Base-by-base conservation (phyloP, 495 filamentous ascomycete species). In the Penicillium coprophilum region DNA sequence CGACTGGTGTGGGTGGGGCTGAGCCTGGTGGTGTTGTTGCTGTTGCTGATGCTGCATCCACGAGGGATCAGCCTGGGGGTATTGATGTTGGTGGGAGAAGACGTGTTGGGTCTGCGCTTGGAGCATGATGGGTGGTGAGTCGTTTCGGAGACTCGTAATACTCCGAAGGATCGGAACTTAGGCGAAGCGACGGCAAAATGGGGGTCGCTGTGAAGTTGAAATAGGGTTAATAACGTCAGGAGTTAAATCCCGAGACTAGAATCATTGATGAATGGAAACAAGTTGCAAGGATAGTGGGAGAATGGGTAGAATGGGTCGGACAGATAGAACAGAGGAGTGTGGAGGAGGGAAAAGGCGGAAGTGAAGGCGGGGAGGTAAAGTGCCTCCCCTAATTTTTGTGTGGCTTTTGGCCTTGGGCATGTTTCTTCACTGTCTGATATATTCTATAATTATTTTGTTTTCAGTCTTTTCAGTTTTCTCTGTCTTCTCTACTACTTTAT, bases 1-100 rank as follows among this genome's bases (percentile, higher is more conserved):
- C 44, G 65, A 54, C 56, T 80, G 77, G 60, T 77, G 70, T 24
- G 66, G 72, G 53, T 76, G 74, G 57, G 83, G 83, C 67, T 90
- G 88, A 57, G 84, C 82, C 61, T 88, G 88, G 52, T 87, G 87
- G 55, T 87, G 85, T 30, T 73, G 73, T 44, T 81, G 77, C 54
- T 80, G 78, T 52, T 87, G 84, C 45, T 80, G 80, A 40, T 80
- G 86, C 61, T 92, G 87, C 77, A 90, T 77, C 87, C 88, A 91
- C 66, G 87, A 80, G 57, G 86, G 85, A 66, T 93, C 89, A 67
- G 83, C 80, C 71, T 87, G 87, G 46, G 79, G 83, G 56, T 88
- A 92, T 64, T 92, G 89, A 69, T 92, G 89, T 71, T 95, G 90
- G 71, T 89, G 86, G 31, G 85, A 83, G 70, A 86, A 88, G 57